phyloP scores from a whole-genome alignment of 352 stramenopile genomes.

The Phytophthora ramorum region DNA sequence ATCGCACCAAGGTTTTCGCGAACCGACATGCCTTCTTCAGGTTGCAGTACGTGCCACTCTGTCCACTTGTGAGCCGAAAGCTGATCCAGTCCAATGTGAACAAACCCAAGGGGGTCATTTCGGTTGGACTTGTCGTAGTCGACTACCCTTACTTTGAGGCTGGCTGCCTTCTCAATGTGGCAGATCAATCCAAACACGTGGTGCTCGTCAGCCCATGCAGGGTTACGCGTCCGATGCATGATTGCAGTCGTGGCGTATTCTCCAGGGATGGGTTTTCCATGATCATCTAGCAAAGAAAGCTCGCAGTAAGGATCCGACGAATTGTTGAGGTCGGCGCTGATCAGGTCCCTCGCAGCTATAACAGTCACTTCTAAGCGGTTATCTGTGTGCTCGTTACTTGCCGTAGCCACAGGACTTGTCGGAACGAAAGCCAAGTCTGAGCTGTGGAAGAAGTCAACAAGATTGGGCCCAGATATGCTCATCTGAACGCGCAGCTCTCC shows the following conservation, averaged over 20 bases:
- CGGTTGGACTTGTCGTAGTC: slow-evolving; percentile 61
- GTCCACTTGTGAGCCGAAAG: slow-evolving; percentile 58
- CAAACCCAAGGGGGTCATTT: slow-evolving; percentile 62
- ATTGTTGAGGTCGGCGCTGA: slow-evolving; percentile 68
- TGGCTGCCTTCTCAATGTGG: slow-evolving; percentile 62
- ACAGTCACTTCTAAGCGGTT: slow-evolving; percentile 76
- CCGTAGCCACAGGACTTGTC: slow-evolving; percentile 52
- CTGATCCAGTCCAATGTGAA: slow-evolving; percentile 54
- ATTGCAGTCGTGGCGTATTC: slow-evolving; percentile 58
- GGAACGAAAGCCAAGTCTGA: slow-evolving; percentile 41
- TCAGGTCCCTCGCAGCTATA: slow-evolving; percentile 54
- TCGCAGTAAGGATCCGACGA: slow-evolving; percentile 72
- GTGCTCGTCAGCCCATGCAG: slow-evolving; percentile 66
- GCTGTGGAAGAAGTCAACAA: slow-evolving; percentile 73
- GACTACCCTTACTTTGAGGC: slow-evolving; percentile 58
- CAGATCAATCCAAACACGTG: slow-evolving; percentile 69
- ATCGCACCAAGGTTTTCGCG: slow-evolving; percentile 60
- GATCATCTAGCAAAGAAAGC: slow-evolving; percentile 61
- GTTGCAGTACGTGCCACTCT: slow-evolving; percentile 57
- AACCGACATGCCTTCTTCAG: slow-evolving; percentile 52
- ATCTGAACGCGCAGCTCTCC: slow-evolving; percentile 75
- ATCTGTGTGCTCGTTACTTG: slow-evolving; percentile 63
- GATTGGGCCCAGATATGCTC: slow-evolving; percentile 65
- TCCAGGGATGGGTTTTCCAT: slow-evolving; percentile 53
- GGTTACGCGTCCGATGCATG: slow-evolving; percentile 66